Evolutionary conservation across 31 red algal genomes (phyloP), one percentile per base, ranked within the genome.

Genomic region (Endocladia muricata): DNA sequence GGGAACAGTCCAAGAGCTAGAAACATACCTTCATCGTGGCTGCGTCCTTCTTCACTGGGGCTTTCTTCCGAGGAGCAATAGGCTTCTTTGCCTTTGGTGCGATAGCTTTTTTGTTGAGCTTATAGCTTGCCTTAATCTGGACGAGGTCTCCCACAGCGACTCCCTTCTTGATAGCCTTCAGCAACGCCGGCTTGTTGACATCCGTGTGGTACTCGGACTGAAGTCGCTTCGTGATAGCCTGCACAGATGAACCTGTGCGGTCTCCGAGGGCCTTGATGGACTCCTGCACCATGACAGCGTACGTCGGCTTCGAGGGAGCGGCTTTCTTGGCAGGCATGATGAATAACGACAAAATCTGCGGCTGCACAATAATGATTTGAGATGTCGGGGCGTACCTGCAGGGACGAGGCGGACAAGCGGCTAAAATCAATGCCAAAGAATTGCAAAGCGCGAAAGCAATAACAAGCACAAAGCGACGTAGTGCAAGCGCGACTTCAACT

Each of bases 101-200:
- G 8, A n/a, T 36, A 3, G 33, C 19, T 63, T 83, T 83, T 42
- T 81, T 78, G 28, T 55, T 51, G 37, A 93, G 77, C 77, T 93
- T 93, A 82, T 93, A 93, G 31, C 66, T 75, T 19, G 90, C 90
- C 90, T 83, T 86, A 39, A 93, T 82, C 82, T 93, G 82, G 32
- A 87, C 73, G 36, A 93, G 55, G 62, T 81, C 77, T 28, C 90
- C 90, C 3, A 37, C 69, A 13, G 73, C 68, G 3, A 93, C 90
- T 21, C 90, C 81, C 68, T 86, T 82, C 61, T 85, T 84, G 70
- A 93, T 84, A 55, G 90, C 81, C 49, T 82, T 80, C 34, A 72
- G 40, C 33, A 93, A 77, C 1, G 90, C 90, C 35, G 68, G 54
- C 90, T 93, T 85, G 77, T 93, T 93, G 68, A 93, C 81, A 41